Conservation (phyloP, 1,284 basidiomycete species). For the Leccinum colubrinum region DNA sequence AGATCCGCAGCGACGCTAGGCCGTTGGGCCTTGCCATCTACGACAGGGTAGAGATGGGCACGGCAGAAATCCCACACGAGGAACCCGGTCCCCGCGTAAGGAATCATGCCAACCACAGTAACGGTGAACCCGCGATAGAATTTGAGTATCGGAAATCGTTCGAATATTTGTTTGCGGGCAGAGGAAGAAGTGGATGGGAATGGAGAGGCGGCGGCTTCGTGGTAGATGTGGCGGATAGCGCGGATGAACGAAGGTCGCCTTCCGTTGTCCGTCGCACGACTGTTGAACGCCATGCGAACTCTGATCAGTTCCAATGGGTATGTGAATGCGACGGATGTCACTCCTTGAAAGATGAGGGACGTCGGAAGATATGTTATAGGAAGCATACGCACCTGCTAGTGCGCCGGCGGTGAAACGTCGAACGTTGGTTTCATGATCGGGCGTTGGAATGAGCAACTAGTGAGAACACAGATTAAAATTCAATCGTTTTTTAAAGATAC, state of each 20-base stretch:
- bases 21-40: constrained; percentile 38
- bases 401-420: constrained; percentile 91
- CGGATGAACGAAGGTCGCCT: constrained; percentile 59
- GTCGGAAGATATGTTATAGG: not conserved
- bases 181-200: constrained; percentile 24
- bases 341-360: constrained; percentile 49
- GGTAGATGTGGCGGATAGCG: constrained; percentile 68
- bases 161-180: constrained; percentile 38
- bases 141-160: constrained; percentile 73
- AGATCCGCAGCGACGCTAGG: constrained; percentile 59
- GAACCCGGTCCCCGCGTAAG: constrained; percentile 97
- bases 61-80: constrained; percentile 88
- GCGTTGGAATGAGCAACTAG: constrained; percentile 81
- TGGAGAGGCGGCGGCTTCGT: constrained; percentile 50
- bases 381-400: constrained; percentile 61
- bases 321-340: constrained; percentile 86
- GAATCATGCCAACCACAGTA: constrained; percentile 90
- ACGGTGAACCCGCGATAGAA: constrained; percentile 97
- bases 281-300: constrained; percentile 93
- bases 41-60: constrained; percentile 53
- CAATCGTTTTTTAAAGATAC: not conserved
- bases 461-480: not conserved
- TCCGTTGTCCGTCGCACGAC: constrained; percentile 40
- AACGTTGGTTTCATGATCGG: constrained; percentile 73
- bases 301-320: constrained; percentile 96